Conservation (phyloP, 2,329 filamentous ascomycete species). For the Colletotrichum sp. region DNA sequence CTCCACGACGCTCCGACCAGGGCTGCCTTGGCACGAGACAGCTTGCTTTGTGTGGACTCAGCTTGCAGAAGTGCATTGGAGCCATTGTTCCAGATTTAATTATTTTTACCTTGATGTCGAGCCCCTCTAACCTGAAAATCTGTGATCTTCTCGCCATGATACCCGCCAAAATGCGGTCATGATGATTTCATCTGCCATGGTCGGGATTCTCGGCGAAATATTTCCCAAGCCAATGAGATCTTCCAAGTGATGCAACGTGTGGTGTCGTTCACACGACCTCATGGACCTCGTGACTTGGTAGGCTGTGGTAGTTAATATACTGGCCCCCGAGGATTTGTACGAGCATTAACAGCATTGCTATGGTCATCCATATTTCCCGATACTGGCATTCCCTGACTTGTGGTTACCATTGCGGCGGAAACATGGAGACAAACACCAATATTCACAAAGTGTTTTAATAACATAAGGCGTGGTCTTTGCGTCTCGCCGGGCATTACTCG, state of each 20-base stretch:
- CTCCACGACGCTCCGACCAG: neutral
- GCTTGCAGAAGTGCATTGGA: neutral
- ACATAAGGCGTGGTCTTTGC: neutral
- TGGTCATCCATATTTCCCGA: neutral
- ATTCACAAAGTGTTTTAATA: neutral
- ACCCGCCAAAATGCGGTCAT: neutral
- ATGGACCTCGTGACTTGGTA: too few species aligned
- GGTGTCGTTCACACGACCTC: neutral
- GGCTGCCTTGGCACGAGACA: neutral
- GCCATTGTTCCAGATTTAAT: conserved; percentile 4
- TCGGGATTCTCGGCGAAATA: neutral
- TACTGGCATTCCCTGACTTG: neutral
- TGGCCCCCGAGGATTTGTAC: neutral
- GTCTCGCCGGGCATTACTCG: neutral
- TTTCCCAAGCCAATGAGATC: neutral
- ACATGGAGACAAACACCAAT: neutral
- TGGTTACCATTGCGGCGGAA: neutral
- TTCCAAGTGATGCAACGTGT: neutral
- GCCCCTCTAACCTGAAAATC: neutral
- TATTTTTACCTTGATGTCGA: neutral
- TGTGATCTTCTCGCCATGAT: neutral
- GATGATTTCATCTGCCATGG: neutral
- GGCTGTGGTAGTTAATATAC: neutral
- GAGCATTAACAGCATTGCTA: neutral
- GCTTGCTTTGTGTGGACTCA: neutral